These are phyloP conservation scores for Anthracocystis setariae DNA, from an alignment of 1,284 basidiomycete species.

Conservation along the genomic window DNA sequence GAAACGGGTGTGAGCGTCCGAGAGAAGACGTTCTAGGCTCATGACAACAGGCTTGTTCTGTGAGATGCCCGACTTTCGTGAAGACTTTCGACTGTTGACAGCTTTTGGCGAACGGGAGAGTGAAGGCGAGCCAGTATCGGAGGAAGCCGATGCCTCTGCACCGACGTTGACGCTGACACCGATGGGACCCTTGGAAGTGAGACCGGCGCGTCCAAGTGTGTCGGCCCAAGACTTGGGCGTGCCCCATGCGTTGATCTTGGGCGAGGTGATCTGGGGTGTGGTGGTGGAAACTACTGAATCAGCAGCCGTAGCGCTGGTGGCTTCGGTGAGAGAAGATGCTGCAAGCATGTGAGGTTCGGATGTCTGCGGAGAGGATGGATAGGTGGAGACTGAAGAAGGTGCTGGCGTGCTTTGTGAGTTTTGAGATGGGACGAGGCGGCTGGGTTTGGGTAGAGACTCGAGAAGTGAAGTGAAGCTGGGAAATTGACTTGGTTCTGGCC, in stretches of 20 bases:
- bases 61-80: conserved; percentile 23
- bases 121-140: conserved; percentile 24
- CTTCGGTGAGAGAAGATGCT: conserved; percentile 42
- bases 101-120: conserved; percentile 34
- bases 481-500: conserved; percentile 22
- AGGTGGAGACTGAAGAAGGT: conserved; percentile 39
- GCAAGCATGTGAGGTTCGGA: conserved; percentile 38
- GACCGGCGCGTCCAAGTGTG: conserved; percentile 24
- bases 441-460: conserved; percentile 18
- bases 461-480: conserved; percentile 31
- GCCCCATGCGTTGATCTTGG: conserved; percentile 37
- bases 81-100: conserved; percentile 18
- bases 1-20: conserved; percentile 47
- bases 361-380: conserved; percentile 32
- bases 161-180: conserved; percentile 47
- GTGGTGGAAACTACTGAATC: conserved; percentile 12
- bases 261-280: conserved; percentile 20
- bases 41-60: conserved; percentile 16
- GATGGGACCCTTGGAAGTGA: conserved; percentile 28
- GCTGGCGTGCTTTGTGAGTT: conserved; percentile 28
- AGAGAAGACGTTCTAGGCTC: conserved; percentile 43
- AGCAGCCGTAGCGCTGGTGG: conserved; percentile 32
- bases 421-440: conserved; percentile 1
- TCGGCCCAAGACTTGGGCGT: conserved; percentile 47
- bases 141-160: conserved; percentile 13